Evolutionary conservation across 2,329 filamentous ascomycete genomes (phyloP), one percentile per base, ranked within the genome.

Genomic region (Nothopassalora personata): DNA sequence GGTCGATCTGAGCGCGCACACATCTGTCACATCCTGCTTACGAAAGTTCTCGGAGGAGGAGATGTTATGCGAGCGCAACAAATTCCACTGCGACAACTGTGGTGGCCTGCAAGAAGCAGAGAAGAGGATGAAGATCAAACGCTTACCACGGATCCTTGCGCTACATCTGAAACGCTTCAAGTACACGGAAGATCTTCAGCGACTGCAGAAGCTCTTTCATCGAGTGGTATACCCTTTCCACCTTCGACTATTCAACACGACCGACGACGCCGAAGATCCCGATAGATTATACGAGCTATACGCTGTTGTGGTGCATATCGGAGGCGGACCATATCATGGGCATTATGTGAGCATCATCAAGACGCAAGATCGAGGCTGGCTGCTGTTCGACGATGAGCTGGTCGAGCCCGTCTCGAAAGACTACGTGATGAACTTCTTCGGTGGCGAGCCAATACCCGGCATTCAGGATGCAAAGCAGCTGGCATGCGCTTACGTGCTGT

Each of bases 61-160:
- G 75, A 97, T 97, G 91, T 82, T 99, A 59, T 97, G 94, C 71
- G 94, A 99, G 77, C 84, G 92, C 61, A 97, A 99, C 79, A 99
- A 99, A 72, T 99, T 99, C 66, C 93, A 99, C 72, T 99, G 94
- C 76, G 94, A 99, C 73, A 92, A 92, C 68, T 99, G 94, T 67
- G 94, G 94, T 55, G 94, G 94, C 2, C 79, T 99, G 57, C 94
- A 99, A 75, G 94, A 99, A 76, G 94, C 94, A 0, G 94, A 99
- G 75, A 99, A 97, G 79, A 85, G 94, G 64, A 99, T 99, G 94
- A 99, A 97, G 80, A 93, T 99, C 67, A 97, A 99, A 79, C 85
- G 90, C 55, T 77, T 97, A 70, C 94, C 94, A 4, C 91, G 90
- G 70, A 91, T 99, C 60, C 77, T 99, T 64, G 92, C 94, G 4